Base-by-base conservation (phyloP, 2,329 filamentous ascomycete species). In the Talaromyces sp. region DNA sequence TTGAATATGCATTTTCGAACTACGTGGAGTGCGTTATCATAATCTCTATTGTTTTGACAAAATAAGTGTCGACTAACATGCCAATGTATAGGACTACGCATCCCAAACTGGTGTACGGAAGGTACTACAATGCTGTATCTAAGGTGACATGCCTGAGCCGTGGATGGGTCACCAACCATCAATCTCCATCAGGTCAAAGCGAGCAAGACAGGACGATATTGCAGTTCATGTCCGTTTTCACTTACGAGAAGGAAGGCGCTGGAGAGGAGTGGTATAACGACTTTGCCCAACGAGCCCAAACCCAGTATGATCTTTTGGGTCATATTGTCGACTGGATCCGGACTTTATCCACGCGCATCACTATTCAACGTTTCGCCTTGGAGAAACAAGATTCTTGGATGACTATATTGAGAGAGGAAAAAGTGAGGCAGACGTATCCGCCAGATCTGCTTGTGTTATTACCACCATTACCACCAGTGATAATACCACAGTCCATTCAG, bases 261-360 rank as follows among this genome's bases (percentile, higher is more conserved):
- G 39, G 41, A 60, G 58, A 60, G 1, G 58, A 60, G 58, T 60
- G 24, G 19, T 60, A 48, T 48, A 45, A 60, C 58, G 58, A 60
- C 58, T 60, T 60, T 48, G 58, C 58, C 41, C 58, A 60, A 60
- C 58, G 58, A 60, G 58, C 58, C 43, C 41, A 60, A 60, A 60
- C 43, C 58, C 33, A 60, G 43, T 47, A 60, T 60, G 43, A 50
- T 60, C 58, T 47, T 47, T 39, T 60, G 27, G 58, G 58, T 37
- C 58, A 60, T 60, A 60, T 60, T 60, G 39, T 60, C 14, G 41
- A 60, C 43, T 60, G 58, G 58, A 41, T 60, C 19, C 58, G 43
- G 58, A 60, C 58, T 50, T 60, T 50, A 37, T 60, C 58, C 43
- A 60, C 1, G 43, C 27, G 24, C 41, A 60, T 60, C 58, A 60